A percentile compares a stretch with the other conserved stretches of the same genome.
phyloP scores from a whole-genome alignment of 169 alveolate species.

The Plasmodium cynomolgi region DNA sequence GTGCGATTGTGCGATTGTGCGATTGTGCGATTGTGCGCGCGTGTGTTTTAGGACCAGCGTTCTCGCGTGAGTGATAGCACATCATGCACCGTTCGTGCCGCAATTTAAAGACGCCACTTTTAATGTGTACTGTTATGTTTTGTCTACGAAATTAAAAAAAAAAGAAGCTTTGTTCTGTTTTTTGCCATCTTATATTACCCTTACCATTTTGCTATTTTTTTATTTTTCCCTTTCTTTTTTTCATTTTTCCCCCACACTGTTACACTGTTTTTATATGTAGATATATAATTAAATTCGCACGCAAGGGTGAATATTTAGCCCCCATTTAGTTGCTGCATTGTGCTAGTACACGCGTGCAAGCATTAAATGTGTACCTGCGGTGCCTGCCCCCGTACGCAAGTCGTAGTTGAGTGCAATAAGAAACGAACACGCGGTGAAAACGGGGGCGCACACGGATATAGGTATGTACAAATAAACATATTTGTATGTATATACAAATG shows the following conservation, averaged over 20 bases:
- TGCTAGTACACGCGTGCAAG: neutral
- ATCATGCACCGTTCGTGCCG: neutral
- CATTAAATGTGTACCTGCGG: neutral
- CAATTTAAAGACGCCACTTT: slow-evolving; percentile 4
- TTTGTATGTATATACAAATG: neutral
- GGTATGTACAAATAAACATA: neutral
- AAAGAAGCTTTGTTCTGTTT: neutral
- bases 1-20: neutral
- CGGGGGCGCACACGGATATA: neutral
- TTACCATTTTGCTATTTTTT: neutral
- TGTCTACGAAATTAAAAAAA: slow-evolving; percentile 16
- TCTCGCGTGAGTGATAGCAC: neutral
- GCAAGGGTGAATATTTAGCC: neutral
- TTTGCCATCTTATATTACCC: neutral
- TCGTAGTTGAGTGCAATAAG: neutral
- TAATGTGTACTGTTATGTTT: neutral
- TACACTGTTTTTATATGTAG: neutral
- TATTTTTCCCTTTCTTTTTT: neutral
- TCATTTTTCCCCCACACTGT: neutral
- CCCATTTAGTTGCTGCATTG: neutral
- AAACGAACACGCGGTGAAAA: neutral
- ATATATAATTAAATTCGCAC: slow-evolving; percentile 5
- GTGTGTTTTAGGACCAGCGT: neutral
- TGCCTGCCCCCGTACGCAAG: neutral
- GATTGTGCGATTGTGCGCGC: neutral